A percentile compares a stretch with the other conserved stretches of the same genome.
These are phyloP conservation scores for Fusarium sambucinum DNA, from an alignment of 2,329 filamentous ascomycete species.

Conservation along the genomic window DNA sequence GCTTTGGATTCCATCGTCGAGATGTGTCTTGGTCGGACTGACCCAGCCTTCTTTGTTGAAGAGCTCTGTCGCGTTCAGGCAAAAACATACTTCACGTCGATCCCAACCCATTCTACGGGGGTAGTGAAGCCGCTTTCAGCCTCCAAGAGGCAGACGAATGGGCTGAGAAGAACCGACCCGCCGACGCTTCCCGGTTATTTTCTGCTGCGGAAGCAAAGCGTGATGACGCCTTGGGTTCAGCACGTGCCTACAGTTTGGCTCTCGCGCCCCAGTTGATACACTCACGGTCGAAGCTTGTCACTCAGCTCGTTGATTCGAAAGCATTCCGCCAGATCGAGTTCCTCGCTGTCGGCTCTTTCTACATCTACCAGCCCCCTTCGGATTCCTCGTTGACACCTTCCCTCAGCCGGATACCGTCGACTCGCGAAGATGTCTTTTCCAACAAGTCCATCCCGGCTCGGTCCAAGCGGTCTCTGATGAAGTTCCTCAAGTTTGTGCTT, in stretches of 20 bases:
- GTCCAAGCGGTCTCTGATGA: conserved; percentile 89
- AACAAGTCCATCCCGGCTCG: conserved; percentile 80
- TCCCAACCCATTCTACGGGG: conserved; percentile 88
- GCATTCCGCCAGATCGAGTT: conserved; percentile 94
- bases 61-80: conserved; percentile 89
- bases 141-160: conserved; percentile 84
- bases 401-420: conserved; percentile 83
- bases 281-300: conserved; percentile 80
- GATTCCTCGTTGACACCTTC: conserved; percentile 48
- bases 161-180: conserved; percentile 61
- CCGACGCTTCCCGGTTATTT: conserved; percentile 45
- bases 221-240: conserved; percentile 64
- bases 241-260: conserved; percentile 84
- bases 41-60: conserved; percentile 59
- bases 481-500: conserved; percentile 89
- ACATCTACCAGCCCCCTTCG: conserved; percentile 70
- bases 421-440: conserved; percentile 90
- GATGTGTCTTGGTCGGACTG: conserved; percentile 51
- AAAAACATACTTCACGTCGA: conserved; percentile 95
- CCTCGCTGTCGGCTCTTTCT: conserved; percentile 92
- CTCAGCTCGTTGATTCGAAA: conserved; percentile 86
- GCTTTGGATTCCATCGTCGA: conserved; percentile 54
- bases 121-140: conserved; percentile 85
- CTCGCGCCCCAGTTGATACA: conserved; percentile 90
- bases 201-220: conserved; percentile 53